Evolutionary conservation across 176 grass and related monocot genomes (phyloP), one percentile per base, ranked within the genome.

Genomic region (Neostapfia colusana): DNA sequence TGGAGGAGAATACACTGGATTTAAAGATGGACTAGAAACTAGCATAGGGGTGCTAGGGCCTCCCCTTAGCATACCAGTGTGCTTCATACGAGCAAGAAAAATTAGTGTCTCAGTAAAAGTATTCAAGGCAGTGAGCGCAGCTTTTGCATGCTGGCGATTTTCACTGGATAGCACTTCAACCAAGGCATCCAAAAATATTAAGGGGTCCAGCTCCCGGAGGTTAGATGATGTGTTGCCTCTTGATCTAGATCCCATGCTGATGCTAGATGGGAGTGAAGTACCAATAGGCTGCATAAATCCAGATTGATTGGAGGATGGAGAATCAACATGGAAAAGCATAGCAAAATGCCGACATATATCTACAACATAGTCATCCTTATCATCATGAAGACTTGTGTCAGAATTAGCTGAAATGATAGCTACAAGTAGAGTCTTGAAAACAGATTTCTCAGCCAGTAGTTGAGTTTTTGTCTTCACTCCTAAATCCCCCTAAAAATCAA

Each of bases 401-500:
- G 95, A 83, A 88, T 83, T 86, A 65, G 91, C 87, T 57, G 85
- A 83, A 74, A 95, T 92, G 59, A 83, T 77, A 40, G 95, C 85
- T 37, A 75, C 85, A 82, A 99, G 89, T 35, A 99, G 85, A 76
- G 86, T 85, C 82, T 95, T 99, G 63, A 99, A 99, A 81, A 95
- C 85, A 66, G 91, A 92, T 92, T 90, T 99, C 71, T 99, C 95
- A 37, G 95, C 95, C 89, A 99, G 66, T 65, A 99, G 75, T 20
- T 99, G 95, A 42, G 95, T 99, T 72, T 99, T 99, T 87, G 95
- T 99, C 87, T 99, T 99, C 69, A 99, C 95, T 79, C 95, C 95
- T 74, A 99, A 82, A 85, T 99, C 95, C 75, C 90, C 89, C 95
- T 99, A 78, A 3, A 70, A 73, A 81, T 56, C 26, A 53, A 24